Conservation (phyloP, 805 yeast species). For the Metschnikowia henanensis region DNA sequence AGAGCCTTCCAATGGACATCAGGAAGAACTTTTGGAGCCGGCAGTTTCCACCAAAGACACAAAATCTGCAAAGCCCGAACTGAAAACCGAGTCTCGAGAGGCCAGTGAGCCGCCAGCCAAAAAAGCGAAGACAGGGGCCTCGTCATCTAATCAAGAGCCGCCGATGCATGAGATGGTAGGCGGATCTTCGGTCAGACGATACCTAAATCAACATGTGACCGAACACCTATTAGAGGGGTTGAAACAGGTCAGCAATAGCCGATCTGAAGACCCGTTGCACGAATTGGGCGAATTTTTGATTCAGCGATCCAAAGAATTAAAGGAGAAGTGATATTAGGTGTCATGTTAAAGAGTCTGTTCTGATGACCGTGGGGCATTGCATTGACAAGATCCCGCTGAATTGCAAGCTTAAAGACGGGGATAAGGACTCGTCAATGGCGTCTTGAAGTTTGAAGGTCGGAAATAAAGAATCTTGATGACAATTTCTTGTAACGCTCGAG, state of each 20-base stretch:
- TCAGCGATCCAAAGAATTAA: slow-evolving; percentile 9
- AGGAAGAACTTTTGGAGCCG: not conserved
- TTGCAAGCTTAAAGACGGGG: no score
- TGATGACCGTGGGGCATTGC: no score
- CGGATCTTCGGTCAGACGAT: slow-evolving; percentile 71
- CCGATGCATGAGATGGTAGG: slow-evolving; percentile 57
- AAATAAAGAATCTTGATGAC: no score
- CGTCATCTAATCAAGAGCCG: slow-evolving; percentile 7
- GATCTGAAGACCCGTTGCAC: slow-evolving; percentile 56
- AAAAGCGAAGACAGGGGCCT: slow-evolving; percentile 1
- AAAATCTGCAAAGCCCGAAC: not conserved
- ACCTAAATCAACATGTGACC: slow-evolving; percentile 64
- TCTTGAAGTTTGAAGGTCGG: no score
- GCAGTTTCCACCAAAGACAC: not conserved
- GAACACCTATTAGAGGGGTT: slow-evolving; percentile 65
- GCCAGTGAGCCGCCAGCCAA: slow-evolving; percentile 8
- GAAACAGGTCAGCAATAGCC: slow-evolving; percentile 48
- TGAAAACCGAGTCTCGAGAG: slow-evolving; percentile 2
- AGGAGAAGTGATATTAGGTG: not conserved
- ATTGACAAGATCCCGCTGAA: no score
- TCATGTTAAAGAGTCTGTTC: no score
- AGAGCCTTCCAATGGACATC: slow-evolving; percentile 1
- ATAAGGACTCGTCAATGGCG: no score
- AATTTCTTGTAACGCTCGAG: no score
- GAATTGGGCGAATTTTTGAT: slow-evolving; percentile 56